Base-by-base conservation (phyloP, 2,329 filamentous ascomycete genomes). In the Colletotrichum tropicale region DNA sequence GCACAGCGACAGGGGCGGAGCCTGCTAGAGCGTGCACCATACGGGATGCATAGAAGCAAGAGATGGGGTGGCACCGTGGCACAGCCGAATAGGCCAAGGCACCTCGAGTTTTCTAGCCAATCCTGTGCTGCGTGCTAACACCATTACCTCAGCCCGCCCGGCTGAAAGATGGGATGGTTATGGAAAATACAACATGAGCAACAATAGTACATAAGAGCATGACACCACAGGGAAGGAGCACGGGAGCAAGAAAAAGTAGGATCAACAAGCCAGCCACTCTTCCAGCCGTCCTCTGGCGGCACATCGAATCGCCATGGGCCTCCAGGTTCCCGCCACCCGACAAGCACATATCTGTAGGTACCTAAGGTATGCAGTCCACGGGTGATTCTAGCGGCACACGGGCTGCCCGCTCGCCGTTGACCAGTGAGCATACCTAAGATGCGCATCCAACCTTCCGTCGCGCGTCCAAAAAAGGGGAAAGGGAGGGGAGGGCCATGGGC, bases 11-110 rank as follows among this genome's bases (percentile, higher is more conserved):
- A 76, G 70, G 70, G 74, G 58, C 70, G 34, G 28, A 60, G 70
- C 74, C 65, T 76, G 74, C 65, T 65, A 36, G 58, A 68, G 43
- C 34, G 58, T 52, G 34, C 43, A 75, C 62, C 60, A 71, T 10
- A 38, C 36, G 26, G 30, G 32, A 18, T 74, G 64, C 70, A 60
- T 69, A 61, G 13, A 26, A 61, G 58, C 58, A 30, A 61, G 28
- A 60, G 48, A 74, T 70, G 66, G 71, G 72, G 70, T 74, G 70
- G 70, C 74, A 76, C 32, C 68, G 70, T 74, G 70, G 70, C 74
- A 76, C 32, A 38, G 61, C 70, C 43, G 43, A 62, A 34, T 18
- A 18, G 28, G 56, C 58, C 58, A 62, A 62, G 58, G 58, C 30
- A 62, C 34, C 56, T 48, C n/a, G 43, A 36, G 52, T 66, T 12